These are phyloP conservation scores for Tuber aestivum DNA, from an alignment of 495 filamentous ascomycete species.

Conservation along the genomic window DNA sequence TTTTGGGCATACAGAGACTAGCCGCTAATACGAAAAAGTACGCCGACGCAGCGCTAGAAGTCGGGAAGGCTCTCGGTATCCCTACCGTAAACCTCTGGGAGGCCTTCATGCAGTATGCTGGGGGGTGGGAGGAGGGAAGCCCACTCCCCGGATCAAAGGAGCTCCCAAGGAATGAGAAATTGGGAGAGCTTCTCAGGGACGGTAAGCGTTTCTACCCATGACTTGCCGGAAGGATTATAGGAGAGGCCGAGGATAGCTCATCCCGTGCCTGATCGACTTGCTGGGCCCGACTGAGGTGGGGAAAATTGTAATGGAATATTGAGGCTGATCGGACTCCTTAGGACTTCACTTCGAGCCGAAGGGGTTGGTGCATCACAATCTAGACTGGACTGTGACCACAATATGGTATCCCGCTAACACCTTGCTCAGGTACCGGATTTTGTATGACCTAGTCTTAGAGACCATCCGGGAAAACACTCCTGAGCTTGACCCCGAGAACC, in stretches of 20 bases:
- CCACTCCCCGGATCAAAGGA: slow-evolving; percentile 52
- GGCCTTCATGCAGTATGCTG: slow-evolving; percentile 64
- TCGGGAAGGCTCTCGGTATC: slow-evolving; percentile 58
- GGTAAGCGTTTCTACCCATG: slow-evolving; percentile 46
- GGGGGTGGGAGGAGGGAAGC: slow-evolving; percentile 57
- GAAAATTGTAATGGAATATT: not conserved
- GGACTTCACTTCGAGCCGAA: slow-evolving; percentile 60
- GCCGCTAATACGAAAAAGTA: slow-evolving; percentile 62
- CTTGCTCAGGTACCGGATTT: slow-evolving; percentile 49
- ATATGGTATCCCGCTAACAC: not conserved
- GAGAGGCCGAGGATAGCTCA: slow-evolving; percentile 2
- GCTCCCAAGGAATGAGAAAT: slow-evolving; percentile 48
- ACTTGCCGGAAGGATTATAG: not conserved
- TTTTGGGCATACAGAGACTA: slow-evolving; percentile 53
- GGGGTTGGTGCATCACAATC: slow-evolving; percentile 42
- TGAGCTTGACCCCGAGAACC: slow-evolving; percentile 52
- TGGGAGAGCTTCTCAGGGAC: slow-evolving; percentile 55
- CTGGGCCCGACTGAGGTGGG: not conserved
- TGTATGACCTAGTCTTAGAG: slow-evolving; percentile 54
- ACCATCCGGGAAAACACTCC: slow-evolving; percentile 54
- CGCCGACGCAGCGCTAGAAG: slow-evolving; percentile 60
- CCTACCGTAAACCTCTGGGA: slow-evolving; percentile 70
- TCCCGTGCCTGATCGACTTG: not conserved
- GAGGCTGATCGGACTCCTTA: slow-evolving; percentile 35
- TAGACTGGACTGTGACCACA: not conserved